phyloP scores from a whole-genome alignment of 331 rosid species.

The Pyracantha coccinea region DNA sequence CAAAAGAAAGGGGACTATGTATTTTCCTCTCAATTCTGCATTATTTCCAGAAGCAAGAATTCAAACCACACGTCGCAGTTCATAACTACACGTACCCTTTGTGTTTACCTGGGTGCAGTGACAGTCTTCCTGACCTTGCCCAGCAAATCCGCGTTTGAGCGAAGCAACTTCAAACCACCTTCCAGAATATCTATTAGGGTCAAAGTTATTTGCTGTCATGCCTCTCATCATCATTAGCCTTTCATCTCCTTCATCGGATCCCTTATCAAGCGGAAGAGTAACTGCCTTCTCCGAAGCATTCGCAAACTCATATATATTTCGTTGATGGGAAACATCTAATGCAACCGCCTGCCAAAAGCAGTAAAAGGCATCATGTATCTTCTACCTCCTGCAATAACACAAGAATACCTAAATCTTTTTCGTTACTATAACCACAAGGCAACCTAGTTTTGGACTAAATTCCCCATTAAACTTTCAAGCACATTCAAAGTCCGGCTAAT shows the following conservation, averaged over 20 bases:
- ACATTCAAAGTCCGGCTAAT: neutral
- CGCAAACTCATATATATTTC: conserved; percentile 54
- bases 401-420: conserved; percentile 4
- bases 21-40: neutral
- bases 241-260: conserved; percentile 31
- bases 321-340: conserved; percentile 38
- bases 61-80: neutral
- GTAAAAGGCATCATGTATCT: conserved; percentile 4
- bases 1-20: neutral
- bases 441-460: neutral
- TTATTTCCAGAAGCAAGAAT: neutral
- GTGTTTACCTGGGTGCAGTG: conserved; percentile 90
- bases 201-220: conserved; percentile 75
- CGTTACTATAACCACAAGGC: neutral
- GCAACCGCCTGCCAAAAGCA: conserved; percentile 53
- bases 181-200: conserved; percentile 78
- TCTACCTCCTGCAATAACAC: conserved; percentile 14
- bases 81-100: conserved; percentile 5
- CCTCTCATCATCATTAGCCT: conserved; percentile 91
- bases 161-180: conserved; percentile 99
- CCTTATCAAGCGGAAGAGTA: conserved; percentile 44
- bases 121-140: conserved; percentile 92
- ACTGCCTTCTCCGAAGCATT: conserved; percentile 31
- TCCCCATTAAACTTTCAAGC: neutral
- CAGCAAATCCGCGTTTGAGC: conserved; percentile 89